Evolutionary conservation across 78 protist species (phyloP).

Genomic region (Cyanophora paradoxa): DNA sequence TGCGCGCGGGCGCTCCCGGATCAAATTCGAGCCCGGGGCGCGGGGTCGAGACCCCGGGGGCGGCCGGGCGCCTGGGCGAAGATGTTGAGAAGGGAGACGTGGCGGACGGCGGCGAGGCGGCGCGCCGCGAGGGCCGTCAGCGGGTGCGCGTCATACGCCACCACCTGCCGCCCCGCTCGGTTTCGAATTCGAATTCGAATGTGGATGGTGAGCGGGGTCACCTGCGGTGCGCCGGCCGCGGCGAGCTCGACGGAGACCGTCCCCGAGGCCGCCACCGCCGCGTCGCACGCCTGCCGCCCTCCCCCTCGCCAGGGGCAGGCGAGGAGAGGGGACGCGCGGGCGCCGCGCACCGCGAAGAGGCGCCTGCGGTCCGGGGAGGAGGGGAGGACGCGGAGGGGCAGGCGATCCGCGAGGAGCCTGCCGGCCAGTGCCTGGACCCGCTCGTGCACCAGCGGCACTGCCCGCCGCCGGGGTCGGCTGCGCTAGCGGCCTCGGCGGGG

Average conservation of each 20-base stretch:
- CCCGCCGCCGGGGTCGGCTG: neutral
- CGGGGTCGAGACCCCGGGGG: too few species aligned
- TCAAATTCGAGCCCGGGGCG: too few species aligned
- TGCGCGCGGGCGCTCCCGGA: too few species aligned
- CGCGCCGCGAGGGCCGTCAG: neutral
- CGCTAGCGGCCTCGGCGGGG: too few species aligned
- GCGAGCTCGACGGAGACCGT: constrained; percentile 11
- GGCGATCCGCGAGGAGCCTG: neutral
- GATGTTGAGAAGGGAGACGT: constrained; percentile 6
- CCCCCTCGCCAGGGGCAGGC: neutral
- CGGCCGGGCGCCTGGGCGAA: too few species aligned
- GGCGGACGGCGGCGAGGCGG: too few species aligned
- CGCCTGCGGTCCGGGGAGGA: too few species aligned
- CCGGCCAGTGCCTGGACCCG: neutral
- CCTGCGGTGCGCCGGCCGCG: neutral
- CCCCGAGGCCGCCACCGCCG: neutral
- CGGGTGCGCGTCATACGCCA: neutral
- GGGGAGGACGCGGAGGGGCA: neutral
- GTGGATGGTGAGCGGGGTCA: too few species aligned
- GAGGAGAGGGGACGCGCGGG: too few species aligned
- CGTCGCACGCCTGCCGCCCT: neutral
- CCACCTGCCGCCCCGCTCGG: neutral
- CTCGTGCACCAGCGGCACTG: neutral
- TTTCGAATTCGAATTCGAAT: neutral
- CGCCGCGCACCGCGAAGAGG: too few species aligned